Conservation (phyloP, 1,284 basidiomycete genomes). For the Cutaneotrichosporon cyanovorans region DNA sequence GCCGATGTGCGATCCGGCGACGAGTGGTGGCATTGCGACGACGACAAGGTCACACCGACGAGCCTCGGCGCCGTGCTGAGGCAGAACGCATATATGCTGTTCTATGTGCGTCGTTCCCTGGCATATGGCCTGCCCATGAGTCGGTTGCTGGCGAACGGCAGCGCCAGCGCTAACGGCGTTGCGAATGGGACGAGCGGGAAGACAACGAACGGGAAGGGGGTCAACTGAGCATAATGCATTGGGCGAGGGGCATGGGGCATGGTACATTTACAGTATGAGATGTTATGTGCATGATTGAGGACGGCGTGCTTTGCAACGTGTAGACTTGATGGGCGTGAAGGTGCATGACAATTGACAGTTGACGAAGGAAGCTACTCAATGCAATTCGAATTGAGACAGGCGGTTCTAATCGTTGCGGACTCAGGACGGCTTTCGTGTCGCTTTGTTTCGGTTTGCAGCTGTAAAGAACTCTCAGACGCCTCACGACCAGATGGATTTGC, state of each 20-base stretch:
- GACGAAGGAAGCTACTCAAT: too few relatives aligned
- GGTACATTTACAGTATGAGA: not conserved
- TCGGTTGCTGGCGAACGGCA: conserved; percentile 11
- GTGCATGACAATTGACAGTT: too few relatives aligned
- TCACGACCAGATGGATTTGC: conserved; percentile 31
- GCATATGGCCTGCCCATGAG: conserved; percentile 52
- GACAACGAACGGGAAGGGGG: not conserved
- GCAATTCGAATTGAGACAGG: too few relatives aligned
- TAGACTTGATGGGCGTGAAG: too few relatives aligned
- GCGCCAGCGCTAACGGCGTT: not conserved
- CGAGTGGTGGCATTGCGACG: conserved; percentile 91
- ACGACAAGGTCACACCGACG: conserved; percentile 75
- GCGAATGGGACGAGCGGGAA: conserved; percentile 6
- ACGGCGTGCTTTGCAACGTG: too few relatives aligned
- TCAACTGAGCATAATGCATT: not conserved
- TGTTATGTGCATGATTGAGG: not conserved
- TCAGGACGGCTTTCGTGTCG: too few relatives aligned
- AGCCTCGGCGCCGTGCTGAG: conserved; percentile 59
- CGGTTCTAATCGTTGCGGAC: too few relatives aligned
- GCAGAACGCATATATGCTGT: conserved; percentile 81
- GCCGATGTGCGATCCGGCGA: conserved; percentile 33
- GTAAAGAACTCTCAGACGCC: too few relatives aligned
- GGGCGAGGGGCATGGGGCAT: not conserved
- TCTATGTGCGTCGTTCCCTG: conserved; percentile 78
- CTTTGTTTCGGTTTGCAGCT: too few relatives aligned